phyloP scores from a whole-genome alignment of 139 green algal genomes.

The Choricystis sp. region DNA sequence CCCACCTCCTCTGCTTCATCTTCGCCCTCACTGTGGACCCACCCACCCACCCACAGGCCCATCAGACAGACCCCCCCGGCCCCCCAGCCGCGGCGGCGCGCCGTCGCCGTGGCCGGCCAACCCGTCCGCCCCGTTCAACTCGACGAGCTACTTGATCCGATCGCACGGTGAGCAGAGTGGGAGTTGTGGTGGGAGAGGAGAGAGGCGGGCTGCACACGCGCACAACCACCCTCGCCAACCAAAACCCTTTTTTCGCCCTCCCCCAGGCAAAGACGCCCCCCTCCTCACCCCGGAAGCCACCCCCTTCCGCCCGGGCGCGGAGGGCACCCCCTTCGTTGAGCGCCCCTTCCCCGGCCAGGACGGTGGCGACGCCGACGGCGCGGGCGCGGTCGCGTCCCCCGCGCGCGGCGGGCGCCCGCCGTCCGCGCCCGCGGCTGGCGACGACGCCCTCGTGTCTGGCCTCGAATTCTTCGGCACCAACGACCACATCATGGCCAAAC shows the following conservation, averaged over 20 bases:
- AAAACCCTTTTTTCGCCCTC: background rate
- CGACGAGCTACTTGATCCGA: background rate
- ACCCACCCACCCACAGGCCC: too few species aligned
- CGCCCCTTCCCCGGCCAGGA: too few species aligned
- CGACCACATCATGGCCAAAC: background rate
- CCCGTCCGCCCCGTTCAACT: background rate
- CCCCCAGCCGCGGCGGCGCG: too few species aligned
- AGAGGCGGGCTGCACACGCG: background rate
- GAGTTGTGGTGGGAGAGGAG: background rate
- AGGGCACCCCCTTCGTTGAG: background rate
- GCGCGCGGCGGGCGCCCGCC: too few species aligned
- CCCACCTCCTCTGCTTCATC: too few species aligned
- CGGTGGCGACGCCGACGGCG: background rate
- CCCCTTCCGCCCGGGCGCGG: too few species aligned
- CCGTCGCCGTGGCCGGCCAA: too few species aligned
- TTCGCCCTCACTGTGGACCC: too few species aligned
- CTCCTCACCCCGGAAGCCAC: too few species aligned
- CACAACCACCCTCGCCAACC: background rate
- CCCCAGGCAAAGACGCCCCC: background rate
- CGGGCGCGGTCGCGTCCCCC: background rate
- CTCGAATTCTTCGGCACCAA: background rate
- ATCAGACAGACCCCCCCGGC: too few species aligned
- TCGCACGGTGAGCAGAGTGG: background rate
- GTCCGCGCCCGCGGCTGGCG: background rate
- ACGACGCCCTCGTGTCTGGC: background rate